Evolutionary conservation across 805 yeast genomes (phyloP), one percentile per base, ranked within the genome.

Genomic region (Cyberlindnera lachancei): DNA sequence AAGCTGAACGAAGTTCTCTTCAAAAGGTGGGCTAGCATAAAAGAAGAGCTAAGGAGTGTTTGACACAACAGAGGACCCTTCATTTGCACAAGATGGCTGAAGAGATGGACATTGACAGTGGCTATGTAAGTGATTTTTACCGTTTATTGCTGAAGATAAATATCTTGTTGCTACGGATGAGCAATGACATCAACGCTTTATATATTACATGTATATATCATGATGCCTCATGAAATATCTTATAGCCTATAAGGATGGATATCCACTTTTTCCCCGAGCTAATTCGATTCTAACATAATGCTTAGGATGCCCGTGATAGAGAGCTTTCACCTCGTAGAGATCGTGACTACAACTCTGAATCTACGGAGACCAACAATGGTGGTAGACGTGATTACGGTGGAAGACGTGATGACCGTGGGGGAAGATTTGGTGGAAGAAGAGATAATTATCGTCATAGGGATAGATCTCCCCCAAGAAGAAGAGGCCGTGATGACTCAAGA

Each of bases 31-130:
- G n/a, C n/a, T n/a, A n/a, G n/a, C n/a, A n/a, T n/a, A n/a, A n/a
- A n/a, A n/a, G n/a, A n/a, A n/a, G n/a, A n/a, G n/a, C n/a, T n/a
- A n/a, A n/a, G n/a, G n/a, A n/a, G n/a, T n/a, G n/a, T n/a, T n/a
- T n/a, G n/a, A n/a, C n/a, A n/a, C n/a, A n/a, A n/a, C n/a, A n/a
- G n/a, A n/a, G n/a, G n/a, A n/a, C n/a, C n/a, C n/a, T n/a, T n/a
- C n/a, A n/a, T n/a, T n/a, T n/a, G n/a, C n/a, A n/a, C 13, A 51
- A 38, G 35, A 73, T 73, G 79, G 52, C 65, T 31, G 79, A 73
- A 37, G 66, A 60, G 35, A 74, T 75, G 76, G 82, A 75, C 45
- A 64, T 73, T 41, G 83, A 75, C 51, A 18, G 36, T 5, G 43
- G 37, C 22, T 42, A 42, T 24, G 46, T 40, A 30, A 4, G 41